Percentiles rank a stretch among this genome's conserved stretches.
These are phyloP conservation scores for Ceratocystiopsis sp. DNA, from an alignment of 2,329 filamentous ascomycete species.

Conservation along the genomic window DNA sequence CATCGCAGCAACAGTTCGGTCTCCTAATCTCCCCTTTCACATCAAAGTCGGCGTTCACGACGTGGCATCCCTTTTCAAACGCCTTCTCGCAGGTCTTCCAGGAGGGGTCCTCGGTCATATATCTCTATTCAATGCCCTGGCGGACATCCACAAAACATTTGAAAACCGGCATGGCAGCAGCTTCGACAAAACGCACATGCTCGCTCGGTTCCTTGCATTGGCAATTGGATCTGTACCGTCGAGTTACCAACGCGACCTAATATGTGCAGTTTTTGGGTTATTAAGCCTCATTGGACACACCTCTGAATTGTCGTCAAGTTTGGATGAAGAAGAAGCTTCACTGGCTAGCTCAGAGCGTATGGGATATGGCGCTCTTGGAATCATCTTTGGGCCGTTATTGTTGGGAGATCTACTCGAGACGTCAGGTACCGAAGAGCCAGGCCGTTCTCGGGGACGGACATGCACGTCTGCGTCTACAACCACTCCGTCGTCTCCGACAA, in stretches of 20 bases:
- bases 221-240: constrained; percentile 43
- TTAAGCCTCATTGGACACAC: constrained; percentile 41
- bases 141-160: constrained; percentile 44
- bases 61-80: constrained; percentile 51
- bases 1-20: constrained; percentile 40
- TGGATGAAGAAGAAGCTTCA: constrained; percentile 22
- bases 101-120: constrained; percentile 50
- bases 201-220: constrained; percentile 48
- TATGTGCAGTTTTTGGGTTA: constrained; percentile 50
- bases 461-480: constrained; percentile 19
- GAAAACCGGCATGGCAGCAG: constrained; percentile 16
- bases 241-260: constrained; percentile 42
- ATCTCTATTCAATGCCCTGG: constrained; percentile 41
- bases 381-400: constrained; percentile 48
- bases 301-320: constrained; percentile 36
- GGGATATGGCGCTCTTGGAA: constrained; percentile 45
- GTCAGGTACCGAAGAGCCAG: constrained; percentile 25
- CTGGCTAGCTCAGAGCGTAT: constrained; percentile 41
- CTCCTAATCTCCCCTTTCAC: constrained; percentile 40
- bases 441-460: constrained; percentile 11
- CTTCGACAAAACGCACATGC: constrained; percentile 32
- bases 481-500: constrained; percentile 16
- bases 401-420: constrained; percentile 38
- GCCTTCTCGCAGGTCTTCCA: constrained; percentile 42
- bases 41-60: constrained; percentile 45